A percentile compares a stretch with the other conserved stretches of the same genome.
These are phyloP conservation scores for Vishniacozyma victoriae DNA, from an alignment of 768 basidiomycete genomes.

Conservation along the genomic window DNA sequence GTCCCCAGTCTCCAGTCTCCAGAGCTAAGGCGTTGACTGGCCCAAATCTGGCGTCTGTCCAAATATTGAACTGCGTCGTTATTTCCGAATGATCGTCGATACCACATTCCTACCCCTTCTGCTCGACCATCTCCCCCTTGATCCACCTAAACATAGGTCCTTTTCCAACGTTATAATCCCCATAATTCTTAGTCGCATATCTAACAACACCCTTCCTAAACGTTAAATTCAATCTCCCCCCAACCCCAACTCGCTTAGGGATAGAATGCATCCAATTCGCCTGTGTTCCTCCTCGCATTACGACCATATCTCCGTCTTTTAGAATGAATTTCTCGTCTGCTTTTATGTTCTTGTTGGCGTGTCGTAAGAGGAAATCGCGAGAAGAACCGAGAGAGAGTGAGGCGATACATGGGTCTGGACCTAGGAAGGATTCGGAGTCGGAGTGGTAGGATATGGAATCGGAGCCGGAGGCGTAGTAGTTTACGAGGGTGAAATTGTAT, in stretches of 20 bases:
- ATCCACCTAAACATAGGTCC: constrained; percentile 33
- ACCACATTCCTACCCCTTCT: too few species aligned
- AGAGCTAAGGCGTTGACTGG: too few species aligned
- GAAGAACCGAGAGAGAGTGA: constrained; percentile 39
- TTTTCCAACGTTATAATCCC: constrained; percentile 41
- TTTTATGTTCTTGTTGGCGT: constrained; percentile 25
- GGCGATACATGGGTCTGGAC: constrained; percentile 45
- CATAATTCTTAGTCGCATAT: constrained; percentile 44
- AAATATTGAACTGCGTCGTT: too few species aligned
- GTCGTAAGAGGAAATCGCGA: constrained; percentile 43
- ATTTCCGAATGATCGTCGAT: too few species aligned
- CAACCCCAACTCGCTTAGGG: constrained; percentile 42
- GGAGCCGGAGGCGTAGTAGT: constrained; percentile 41
- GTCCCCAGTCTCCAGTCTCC: too few species aligned
- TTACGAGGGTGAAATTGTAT: constrained; percentile 46
- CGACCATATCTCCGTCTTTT: constrained; percentile 40
- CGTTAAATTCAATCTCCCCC: constrained; percentile 47
- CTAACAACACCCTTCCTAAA: constrained; percentile 44
- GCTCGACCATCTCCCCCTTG: constrained; percentile 29
- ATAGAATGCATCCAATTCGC: constrained; percentile 45
- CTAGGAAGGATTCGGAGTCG: constrained; percentile 44
- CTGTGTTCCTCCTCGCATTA: constrained; percentile 47
- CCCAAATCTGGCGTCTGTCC: too few species aligned
- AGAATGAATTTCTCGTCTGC: constrained; percentile 37
- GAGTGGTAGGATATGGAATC: constrained; percentile 46